These are phyloP conservation scores for Cercospora sojina DNA, from an alignment of 2,329 filamentous ascomycete genomes.

Conservation along the genomic window DNA sequence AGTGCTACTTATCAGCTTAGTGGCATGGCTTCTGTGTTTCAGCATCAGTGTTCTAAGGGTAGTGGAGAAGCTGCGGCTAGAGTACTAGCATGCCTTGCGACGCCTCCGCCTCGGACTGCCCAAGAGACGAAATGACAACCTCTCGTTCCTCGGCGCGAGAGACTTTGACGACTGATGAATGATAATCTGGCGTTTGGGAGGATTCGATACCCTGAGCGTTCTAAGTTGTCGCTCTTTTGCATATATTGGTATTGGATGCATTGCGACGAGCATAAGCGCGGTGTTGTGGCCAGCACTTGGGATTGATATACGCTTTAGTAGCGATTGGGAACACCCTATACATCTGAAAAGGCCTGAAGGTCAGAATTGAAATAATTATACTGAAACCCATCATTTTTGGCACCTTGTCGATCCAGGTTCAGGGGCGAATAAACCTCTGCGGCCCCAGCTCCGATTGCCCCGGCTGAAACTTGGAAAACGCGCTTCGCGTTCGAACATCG, in stretches of 20 bases:
- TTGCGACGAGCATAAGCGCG: not conserved
- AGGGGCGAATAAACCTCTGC: not conserved
- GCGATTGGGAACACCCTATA: not conserved
- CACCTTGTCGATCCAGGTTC: not conserved
- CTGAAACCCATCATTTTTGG: not conserved
- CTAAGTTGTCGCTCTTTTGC: not conserved
- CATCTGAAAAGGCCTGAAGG: not conserved
- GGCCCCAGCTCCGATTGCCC: not conserved
- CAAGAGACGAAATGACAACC: not conserved
- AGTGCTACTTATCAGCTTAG: conserved; percentile 75
- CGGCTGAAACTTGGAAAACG: not conserved
- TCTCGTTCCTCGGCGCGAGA: not conserved
- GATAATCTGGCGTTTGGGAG: conserved; percentile 11
- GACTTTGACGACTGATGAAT: conserved; percentile 20
- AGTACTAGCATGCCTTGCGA: conserved; percentile 19
- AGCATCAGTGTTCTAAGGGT: conserved; percentile 63
- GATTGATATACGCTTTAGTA: not conserved
- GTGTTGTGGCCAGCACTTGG: not conserved
- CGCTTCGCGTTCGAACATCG: not conserved
- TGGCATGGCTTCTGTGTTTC: conserved; percentile 91
- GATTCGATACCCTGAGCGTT: conserved; percentile 11
- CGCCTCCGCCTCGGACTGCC: not conserved
- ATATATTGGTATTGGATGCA: conserved; percentile 9
- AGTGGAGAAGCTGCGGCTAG: conserved; percentile 38
- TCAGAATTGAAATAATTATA: not conserved